Base-by-base conservation (phyloP, 768 basidiomycete genomes). In the Strobilomyces dryophilus region DNA sequence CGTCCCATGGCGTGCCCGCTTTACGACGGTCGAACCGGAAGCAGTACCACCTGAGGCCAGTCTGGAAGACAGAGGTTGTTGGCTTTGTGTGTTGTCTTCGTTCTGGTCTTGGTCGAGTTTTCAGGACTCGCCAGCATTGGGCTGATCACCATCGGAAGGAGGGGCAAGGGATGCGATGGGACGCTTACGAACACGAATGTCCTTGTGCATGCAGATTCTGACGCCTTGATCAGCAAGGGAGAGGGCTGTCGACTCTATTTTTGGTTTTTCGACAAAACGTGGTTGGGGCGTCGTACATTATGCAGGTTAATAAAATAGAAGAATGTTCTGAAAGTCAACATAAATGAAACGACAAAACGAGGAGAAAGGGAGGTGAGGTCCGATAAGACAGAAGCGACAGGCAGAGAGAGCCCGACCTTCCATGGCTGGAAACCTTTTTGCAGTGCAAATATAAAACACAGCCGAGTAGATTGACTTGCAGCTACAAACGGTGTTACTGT, bases 391-490 rank as follows among this genome's bases (percentile, higher is more conserved):
- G 31, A 31, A 21, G 11, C 4, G n/a, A 18, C 20, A 35, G 7
- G 26, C 24, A 24, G 8, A 9, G 39, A 43, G 26, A 37, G 31
- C 10, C 71, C 82, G 58, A 90, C 92, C 87, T 77, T 92, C 90
- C 90, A 95, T 95, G 24, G 94, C 93, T 0, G 94, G 93, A 66
- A 95, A 97, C 71, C 93, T 93, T 79, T 97, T 97, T 15, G 92
- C 91, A 0, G 93, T 93, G 68, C 93, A 97, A 10, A 97, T 94
- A 57, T 94, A 92, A 71, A 98, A 98, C 0, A 89, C 83, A 1
- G 85, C 81, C 0, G 92, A 93, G 70, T 86, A 89, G 52, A 93
- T 92, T 0, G 87, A 88, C 64, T 90, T 91, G 74, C 93, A 95
- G 66, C 94, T 92, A 39, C 85, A 85, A 35, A 95, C 92, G 54